Evolutionary conservation across 1,284 basidiomycete genomes (phyloP).

Genomic region (Neotropicomus parvogracilis): DNA sequence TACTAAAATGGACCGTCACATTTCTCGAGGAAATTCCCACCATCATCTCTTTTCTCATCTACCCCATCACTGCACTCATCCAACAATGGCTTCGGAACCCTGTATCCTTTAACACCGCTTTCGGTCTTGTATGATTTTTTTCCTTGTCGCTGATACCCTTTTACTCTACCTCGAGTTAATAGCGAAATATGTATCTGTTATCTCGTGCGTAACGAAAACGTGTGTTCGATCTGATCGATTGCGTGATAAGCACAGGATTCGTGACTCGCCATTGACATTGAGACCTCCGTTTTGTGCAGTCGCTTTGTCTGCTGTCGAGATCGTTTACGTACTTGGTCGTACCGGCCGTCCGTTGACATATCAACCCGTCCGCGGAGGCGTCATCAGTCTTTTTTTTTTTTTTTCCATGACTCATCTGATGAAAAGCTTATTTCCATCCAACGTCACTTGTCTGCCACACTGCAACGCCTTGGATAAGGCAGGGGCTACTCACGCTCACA

Average conservation of each 20-base stretch:
- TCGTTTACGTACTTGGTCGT: not conserved
- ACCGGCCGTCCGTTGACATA: slow-evolving; percentile 8
- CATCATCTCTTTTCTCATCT: slow-evolving; percentile 27
- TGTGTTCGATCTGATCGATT: slow-evolving; percentile 1
- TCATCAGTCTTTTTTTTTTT: not conserved
- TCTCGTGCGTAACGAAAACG: slow-evolving; percentile 10
- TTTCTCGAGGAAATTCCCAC: slow-evolving; percentile 22
- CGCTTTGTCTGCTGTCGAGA: not conserved
- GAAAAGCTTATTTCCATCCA: slow-evolving; percentile 6
- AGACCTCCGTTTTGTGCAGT: not conserved
- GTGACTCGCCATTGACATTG: not conserved
- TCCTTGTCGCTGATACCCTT: slow-evolving; percentile 27
- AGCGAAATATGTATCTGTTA: slow-evolving; percentile 32
- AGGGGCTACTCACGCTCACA: too few species aligned
- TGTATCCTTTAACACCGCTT: slow-evolving; percentile 28
- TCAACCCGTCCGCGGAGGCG: not conserved
- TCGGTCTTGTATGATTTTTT: slow-evolving; percentile 22
- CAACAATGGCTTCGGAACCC: slow-evolving; percentile 22
- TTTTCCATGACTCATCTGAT: not conserved
- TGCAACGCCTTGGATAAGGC: too few species aligned
- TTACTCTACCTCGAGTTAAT: slow-evolving; percentile 31
- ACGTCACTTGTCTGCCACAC: slow-evolving; percentile 1
- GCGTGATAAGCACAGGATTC: not conserved
- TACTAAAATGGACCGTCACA: slow-evolving; percentile 22
- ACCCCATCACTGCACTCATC: slow-evolving; percentile 18